Percentiles rank a stretch among this genome's conserved stretches.
Evolutionary conservation across 306 rosid species (phyloP).

Genomic region (Oemleria cerasiformis): DNA sequence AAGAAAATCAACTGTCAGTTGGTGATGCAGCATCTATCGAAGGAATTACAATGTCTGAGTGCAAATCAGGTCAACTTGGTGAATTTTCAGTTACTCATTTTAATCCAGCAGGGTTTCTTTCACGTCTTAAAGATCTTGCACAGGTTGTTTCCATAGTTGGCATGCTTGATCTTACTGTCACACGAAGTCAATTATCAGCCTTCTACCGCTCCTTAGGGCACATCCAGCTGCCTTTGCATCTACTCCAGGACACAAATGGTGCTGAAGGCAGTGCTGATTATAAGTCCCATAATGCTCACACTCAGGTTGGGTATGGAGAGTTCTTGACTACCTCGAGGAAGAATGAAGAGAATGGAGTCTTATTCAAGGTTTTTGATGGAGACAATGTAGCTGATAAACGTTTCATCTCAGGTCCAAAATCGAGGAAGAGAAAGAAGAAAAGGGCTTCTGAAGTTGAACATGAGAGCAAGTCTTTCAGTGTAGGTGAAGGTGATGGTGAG

Average conservation of each 20-base stretch:
- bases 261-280: conserved; percentile 15
- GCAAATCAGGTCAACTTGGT: conserved; percentile 24
- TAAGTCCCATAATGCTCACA: not conserved
- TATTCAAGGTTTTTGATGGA: not conserved
- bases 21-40: conserved; percentile 18
- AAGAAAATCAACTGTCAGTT: conserved; percentile 6
- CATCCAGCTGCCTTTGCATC: conserved; percentile 42
- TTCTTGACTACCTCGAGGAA: not conserved
- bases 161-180: conserved; percentile 34
- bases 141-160: conserved; percentile 30
- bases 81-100: conserved; percentile 36
- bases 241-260: conserved; percentile 28
- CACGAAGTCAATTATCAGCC: conserved; percentile 40
- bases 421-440: conserved; percentile 32
- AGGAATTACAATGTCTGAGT: conserved; percentile 14
- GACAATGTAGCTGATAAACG: conserved; percentile 7
- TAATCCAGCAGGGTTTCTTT: conserved; percentile 34
- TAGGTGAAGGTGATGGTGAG: conserved; percentile 10
- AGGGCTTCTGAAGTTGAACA: conserved; percentile 18
- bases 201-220: conserved; percentile 42
- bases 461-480: conserved; percentile 12
- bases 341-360: conserved; percentile 14
- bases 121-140: conserved; percentile 34
- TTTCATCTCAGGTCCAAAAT: conserved; percentile 6
- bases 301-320: conserved; percentile 3